These are phyloP conservation scores for Saccharomycopsis fodiens DNA, from an alignment of 805 yeast genomes.

Conservation along the genomic window DNA sequence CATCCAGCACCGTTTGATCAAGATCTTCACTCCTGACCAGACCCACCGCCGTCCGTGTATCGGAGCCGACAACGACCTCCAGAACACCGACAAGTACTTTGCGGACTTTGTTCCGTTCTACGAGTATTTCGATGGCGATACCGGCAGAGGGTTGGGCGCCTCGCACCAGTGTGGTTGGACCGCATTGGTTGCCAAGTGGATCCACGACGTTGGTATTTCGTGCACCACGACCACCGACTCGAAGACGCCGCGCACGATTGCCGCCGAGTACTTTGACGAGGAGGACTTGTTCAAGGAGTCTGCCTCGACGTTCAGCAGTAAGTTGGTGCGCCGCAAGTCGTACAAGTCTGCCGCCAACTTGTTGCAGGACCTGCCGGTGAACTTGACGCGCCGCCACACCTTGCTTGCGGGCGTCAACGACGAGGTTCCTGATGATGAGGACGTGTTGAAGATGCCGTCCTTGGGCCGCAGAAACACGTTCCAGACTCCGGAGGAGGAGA, in stretches of 20 bases:
- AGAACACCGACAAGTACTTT: slow-evolving; percentile 50
- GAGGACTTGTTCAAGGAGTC: slow-evolving; percentile 25
- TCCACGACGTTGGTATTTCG: slow-evolving; percentile 79
- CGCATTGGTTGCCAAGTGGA: slow-evolving; percentile 83
- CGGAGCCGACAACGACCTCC: slow-evolving; percentile 44
- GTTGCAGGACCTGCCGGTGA: slow-evolving; percentile 49
- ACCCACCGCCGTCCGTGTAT: slow-evolving; percentile 65
- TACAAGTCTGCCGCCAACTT: slow-evolving; percentile 66
- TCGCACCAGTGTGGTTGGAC: slow-evolving; percentile 98
- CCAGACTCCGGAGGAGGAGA: slow-evolving; percentile 9
- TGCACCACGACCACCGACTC: slow-evolving; percentile 30
- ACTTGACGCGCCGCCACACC: slow-evolving; percentile 23
- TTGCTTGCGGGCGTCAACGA: slow-evolving; percentile 4
- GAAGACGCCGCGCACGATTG: slow-evolving; percentile 21
- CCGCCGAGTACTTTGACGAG: slow-evolving; percentile 18
- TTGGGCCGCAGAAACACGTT: slow-evolving; percentile 8
- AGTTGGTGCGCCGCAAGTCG: slow-evolving; percentile 56
- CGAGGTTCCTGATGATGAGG: slow-evolving; percentile 1
- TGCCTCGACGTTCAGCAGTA: slow-evolving; percentile 41
- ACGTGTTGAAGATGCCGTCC: slow-evolving; percentile 1
- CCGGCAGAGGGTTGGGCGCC: slow-evolving; percentile 90
- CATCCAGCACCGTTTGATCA: slow-evolving; percentile 77
- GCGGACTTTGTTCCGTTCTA: slow-evolving; percentile 70
- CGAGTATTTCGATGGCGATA: slow-evolving; percentile 90
- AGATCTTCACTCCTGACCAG: slow-evolving; percentile 62